Conservation (phyloP, 169 alveolate species). For the Eimeria sp. region DNA sequence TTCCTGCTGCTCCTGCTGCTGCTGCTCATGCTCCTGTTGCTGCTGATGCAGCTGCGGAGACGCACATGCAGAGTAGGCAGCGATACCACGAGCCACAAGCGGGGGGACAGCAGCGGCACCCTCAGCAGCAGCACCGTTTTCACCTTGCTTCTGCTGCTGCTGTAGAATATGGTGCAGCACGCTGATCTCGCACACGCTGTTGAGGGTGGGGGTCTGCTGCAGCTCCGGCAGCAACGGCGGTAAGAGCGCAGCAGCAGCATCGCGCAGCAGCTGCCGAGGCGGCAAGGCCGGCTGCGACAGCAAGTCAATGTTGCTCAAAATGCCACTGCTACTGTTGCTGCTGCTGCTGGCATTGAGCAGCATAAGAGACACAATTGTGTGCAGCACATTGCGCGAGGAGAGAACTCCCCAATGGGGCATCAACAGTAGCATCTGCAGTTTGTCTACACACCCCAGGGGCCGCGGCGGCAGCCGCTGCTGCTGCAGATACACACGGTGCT, state of each 20-base stretch:
- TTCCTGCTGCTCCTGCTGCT: conserved; percentile 48
- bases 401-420: conserved; percentile 53
- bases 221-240: conserved; percentile 62
- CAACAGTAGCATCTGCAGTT: conserved; percentile 67
- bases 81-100: conserved; percentile 20
- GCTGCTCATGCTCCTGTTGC: conserved; percentile 48
- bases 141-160: conserved; percentile 48
- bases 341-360: conserved; percentile 56
- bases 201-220: conserved; percentile 1
- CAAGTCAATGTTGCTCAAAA: not conserved
- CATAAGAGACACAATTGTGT: conserved; percentile 49
- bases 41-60: conserved; percentile 11
- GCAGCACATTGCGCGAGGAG: conserved; percentile 56
- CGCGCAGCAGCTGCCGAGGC: conserved; percentile 50
- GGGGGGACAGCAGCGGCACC: not conserved
- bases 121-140: conserved; percentile 2
- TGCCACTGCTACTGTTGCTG: not conserved
- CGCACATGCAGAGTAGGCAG: conserved; percentile 28
- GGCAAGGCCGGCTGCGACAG: conserved; percentile 10
- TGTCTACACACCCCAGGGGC: conserved; percentile 24
- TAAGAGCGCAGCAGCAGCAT: conserved; percentile 65
- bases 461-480: conserved; percentile 52
- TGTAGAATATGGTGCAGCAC: conserved; percentile 40
- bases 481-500: conserved; percentile 55
- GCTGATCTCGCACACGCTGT: conserved; percentile 14